Percentiles rank a stretch among this genome's conserved stretches.
phyloP scores from a whole-genome alignment of 1,284 basidiomycete species.

The Trametes hirsuta region DNA sequence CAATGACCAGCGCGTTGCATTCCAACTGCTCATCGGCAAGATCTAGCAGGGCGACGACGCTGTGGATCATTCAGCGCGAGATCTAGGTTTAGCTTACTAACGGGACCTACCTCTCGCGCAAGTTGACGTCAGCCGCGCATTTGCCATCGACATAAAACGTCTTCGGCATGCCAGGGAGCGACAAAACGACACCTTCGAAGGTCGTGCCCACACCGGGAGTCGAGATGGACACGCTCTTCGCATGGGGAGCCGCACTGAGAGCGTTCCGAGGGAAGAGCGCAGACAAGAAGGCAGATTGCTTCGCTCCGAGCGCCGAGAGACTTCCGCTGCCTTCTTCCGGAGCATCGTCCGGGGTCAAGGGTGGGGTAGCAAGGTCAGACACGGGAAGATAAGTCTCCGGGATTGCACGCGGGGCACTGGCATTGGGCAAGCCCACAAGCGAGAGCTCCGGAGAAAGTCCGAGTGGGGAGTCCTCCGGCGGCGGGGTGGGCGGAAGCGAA shows the following conservation, averaged over 20 bases:
- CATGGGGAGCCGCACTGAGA: constrained; percentile 63
- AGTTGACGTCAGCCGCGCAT: constrained; percentile 72
- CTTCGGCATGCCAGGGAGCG: constrained; percentile 68
- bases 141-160: constrained; percentile 83
- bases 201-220: constrained; percentile 64
- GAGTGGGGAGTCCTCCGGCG: constrained; percentile 27
- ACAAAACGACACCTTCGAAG: constrained; percentile 78
- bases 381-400: constrained; percentile 35
- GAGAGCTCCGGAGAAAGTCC: constrained; percentile 20
- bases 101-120: constrained; percentile 71
- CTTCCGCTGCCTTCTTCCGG: constrained; percentile 31
- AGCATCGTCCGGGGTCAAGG: constrained; percentile 59
- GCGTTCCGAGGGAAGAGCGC: constrained; percentile 74
- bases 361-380: constrained; percentile 55
- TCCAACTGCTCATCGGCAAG: constrained; percentile 78
- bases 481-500: constrained; percentile 36
- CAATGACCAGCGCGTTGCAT: constrained; percentile 78
- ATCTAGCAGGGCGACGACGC: constrained; percentile 82
- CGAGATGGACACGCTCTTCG: constrained; percentile 73
- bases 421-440: constrained; percentile 25
- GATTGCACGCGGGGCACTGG: constrained; percentile 48
- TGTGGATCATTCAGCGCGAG: constrained; percentile 31
- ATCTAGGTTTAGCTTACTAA: background rate
- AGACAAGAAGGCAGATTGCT: constrained; percentile 69
- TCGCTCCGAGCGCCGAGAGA: constrained; percentile 36